These are phyloP conservation scores for Aureobasidium sp. DNA, from an alignment of 2,329 filamentous ascomycete species.

Conservation along the genomic window DNA sequence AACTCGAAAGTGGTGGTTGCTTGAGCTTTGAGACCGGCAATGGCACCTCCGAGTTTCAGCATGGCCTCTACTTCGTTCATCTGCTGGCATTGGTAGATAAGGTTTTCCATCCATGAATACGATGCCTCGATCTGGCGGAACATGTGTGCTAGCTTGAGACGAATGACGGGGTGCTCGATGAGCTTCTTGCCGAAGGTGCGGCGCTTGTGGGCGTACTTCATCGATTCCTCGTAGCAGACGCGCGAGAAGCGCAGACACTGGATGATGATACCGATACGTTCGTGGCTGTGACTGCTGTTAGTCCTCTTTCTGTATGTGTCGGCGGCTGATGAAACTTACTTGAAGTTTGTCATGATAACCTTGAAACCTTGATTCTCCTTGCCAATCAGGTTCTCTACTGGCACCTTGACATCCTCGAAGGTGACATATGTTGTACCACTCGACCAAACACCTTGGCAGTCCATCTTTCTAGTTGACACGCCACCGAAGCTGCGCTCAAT, in stretches of 20 bases:
- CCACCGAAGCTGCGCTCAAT: slow-evolving; percentile 81
- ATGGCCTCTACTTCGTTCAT: slow-evolving; percentile 96
- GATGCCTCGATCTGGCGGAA: slow-evolving; percentile 93
- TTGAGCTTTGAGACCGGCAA: slow-evolving; percentile 90
- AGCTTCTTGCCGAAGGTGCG: slow-evolving; percentile 94
- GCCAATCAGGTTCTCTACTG: slow-evolving; percentile 96
- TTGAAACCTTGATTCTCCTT: slow-evolving; percentile 98
- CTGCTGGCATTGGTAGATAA: slow-evolving; percentile 85
- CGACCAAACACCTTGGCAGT: slow-evolving; percentile 96
- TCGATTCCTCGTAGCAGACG: slow-evolving; percentile 92
- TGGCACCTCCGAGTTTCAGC: slow-evolving; percentile 89
- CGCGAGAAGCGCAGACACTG: slow-evolving; percentile 92
- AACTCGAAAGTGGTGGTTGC: slow-evolving; percentile 93
- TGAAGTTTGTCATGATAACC: slow-evolving; percentile 98
- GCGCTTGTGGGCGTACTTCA: slow-evolving; percentile 97
- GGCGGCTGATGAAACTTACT: slow-evolving; percentile 40
- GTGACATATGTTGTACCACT: slow-evolving; percentile 95
- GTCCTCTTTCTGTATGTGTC: slow-evolving; percentile 46
- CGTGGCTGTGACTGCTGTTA: slow-evolving; percentile 81
- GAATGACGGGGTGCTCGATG: slow-evolving; percentile 94
- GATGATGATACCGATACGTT: slow-evolving; percentile 97
- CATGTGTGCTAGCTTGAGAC: slow-evolving; percentile 97
- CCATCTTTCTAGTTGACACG: slow-evolving; percentile 90
- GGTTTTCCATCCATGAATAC: slow-evolving; percentile 94
- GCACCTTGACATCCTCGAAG: slow-evolving; percentile 98